phyloP scores from a whole-genome alignment of 805 yeast genomes.

The Pichia kluyveri region DNA sequence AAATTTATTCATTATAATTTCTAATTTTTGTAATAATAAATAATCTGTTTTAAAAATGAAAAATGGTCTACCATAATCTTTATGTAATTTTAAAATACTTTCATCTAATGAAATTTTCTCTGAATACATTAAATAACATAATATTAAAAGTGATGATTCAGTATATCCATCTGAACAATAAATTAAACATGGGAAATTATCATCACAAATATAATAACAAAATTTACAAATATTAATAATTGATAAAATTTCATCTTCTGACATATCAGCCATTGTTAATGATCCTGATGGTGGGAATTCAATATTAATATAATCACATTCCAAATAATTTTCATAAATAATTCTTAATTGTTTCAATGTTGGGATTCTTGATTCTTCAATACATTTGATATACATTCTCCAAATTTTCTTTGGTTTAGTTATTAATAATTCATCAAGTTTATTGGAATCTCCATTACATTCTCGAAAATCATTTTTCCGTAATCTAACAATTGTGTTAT shows the following conservation, averaged over 20 bases:
- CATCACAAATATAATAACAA: conserved; percentile 36
- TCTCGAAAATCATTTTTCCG: conserved; percentile 22
- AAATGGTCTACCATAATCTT: conserved; percentile 63
- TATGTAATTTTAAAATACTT: conserved; percentile 58
- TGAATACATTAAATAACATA: conserved; percentile 65
- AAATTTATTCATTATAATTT: conserved; percentile 46
- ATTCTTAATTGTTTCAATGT: conserved; percentile 28
- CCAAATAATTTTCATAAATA: conserved; percentile 13
- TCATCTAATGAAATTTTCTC: conserved; percentile 52
- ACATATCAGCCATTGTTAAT: conserved; percentile 62
- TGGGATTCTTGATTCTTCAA: conserved; percentile 51
- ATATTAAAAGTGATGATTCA: conserved; percentile 69
- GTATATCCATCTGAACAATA: conserved; percentile 91
- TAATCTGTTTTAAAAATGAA: conserved; percentile 77
- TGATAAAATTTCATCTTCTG: conserved; percentile 50
- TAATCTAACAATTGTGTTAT: conserved; percentile 40
- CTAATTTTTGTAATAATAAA: conserved; percentile 52
- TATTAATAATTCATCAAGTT: conserved; percentile 27
- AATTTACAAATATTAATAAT: conserved; percentile 65
- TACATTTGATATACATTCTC: conserved; percentile 49
- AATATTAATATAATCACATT: conserved; percentile 26
- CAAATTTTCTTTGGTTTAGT: conserved; percentile 47
- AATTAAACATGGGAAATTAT: conserved; percentile 40
- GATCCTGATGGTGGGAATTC: conserved; percentile 83
- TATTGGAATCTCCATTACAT: conserved; percentile 12